phyloP scores from a whole-genome alignment of 202 grass and related monocot genomes.

The Schoenoplectus triqueter region DNA sequence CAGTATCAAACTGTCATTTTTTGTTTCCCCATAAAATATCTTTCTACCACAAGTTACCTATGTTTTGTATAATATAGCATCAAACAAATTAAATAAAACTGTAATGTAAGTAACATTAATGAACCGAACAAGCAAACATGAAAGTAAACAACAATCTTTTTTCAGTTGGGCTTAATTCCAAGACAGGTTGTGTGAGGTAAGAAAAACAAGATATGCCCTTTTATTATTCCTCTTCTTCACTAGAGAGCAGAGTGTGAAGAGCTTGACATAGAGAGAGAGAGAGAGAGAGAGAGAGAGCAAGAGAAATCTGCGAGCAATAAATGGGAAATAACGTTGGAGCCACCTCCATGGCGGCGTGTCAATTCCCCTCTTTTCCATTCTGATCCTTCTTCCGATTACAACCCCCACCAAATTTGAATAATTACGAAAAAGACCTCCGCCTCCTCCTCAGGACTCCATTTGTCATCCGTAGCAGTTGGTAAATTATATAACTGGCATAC shows the following conservation, averaged over 20 bases:
- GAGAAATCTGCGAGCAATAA: slow-evolving; percentile 54
- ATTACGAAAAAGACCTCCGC: slow-evolving; percentile 4
- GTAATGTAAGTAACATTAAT: too few species aligned
- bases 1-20: too few species aligned
- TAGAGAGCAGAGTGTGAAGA: slow-evolving; percentile 27
- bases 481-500: neutral
- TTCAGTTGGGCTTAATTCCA: neutral
- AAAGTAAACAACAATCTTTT: neutral
- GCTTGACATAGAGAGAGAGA: slow-evolving; percentile 33
- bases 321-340: slow-evolving; percentile 75
- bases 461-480: neutral
- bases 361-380: slow-evolving; percentile 42
- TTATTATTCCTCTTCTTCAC: slow-evolving; percentile 40
- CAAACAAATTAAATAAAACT: too few species aligned
- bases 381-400: slow-evolving; percentile 15
- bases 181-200: slow-evolving; percentile 30
- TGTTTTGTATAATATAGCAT: too few species aligned
- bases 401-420: slow-evolving; percentile 29
- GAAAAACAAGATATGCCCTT: slow-evolving; percentile 19
- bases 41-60: too few species aligned
- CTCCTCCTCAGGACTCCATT: neutral
- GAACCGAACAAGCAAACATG: too few species aligned
- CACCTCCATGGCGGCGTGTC: slow-evolving; percentile 87
- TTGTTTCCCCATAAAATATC: too few species aligned
- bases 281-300: slow-evolving; percentile 20